Conservation (phyloP, 345 rosid genomes). For the Gossypium anomalum region DNA sequence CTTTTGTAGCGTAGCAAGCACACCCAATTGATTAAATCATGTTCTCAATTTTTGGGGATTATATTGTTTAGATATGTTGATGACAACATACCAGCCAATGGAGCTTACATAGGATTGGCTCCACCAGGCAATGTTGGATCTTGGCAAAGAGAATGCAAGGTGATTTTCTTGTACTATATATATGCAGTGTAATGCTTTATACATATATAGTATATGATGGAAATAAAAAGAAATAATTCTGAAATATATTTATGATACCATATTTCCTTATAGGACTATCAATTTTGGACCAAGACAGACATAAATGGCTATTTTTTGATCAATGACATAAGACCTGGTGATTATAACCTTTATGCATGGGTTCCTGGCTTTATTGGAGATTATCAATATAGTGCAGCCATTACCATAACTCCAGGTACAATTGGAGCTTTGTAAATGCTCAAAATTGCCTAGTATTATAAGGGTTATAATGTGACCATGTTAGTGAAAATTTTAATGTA, state of each 20-base stretch:
- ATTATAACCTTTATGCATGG: constrained; percentile 73
- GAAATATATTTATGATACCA: no score
- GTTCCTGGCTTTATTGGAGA: constrained; percentile 84
- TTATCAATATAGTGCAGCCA: constrained; percentile 37
- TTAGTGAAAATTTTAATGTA: not conserved
- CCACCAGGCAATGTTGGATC: constrained; percentile 56
- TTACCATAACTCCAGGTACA: constrained; percentile 54
- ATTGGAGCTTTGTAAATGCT: no score
- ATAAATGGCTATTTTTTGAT: constrained; percentile 56
- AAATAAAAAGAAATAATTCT: not conserved
- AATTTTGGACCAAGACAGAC: constrained; percentile 76
- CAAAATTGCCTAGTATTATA: not conserved
- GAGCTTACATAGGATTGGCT: constrained; percentile 64
- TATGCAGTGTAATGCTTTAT: no score
- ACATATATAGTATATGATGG: not conserved
- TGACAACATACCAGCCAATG: constrained; percentile 31
- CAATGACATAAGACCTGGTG: constrained; percentile 38
- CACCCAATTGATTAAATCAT: not conserved
- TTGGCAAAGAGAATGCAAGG: constrained; percentile 74
- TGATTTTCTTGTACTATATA: constrained; percentile 1
- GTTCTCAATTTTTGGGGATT: not conserved
- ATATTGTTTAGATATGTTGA: constrained; percentile 30
- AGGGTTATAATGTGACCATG: not conserved
- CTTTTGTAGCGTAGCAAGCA: not conserved
- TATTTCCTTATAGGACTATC: constrained; percentile 47